Evolutionary conservation across 1,284 basidiomycete species (phyloP).

Genomic region (Cryptococcus sp.): DNA sequence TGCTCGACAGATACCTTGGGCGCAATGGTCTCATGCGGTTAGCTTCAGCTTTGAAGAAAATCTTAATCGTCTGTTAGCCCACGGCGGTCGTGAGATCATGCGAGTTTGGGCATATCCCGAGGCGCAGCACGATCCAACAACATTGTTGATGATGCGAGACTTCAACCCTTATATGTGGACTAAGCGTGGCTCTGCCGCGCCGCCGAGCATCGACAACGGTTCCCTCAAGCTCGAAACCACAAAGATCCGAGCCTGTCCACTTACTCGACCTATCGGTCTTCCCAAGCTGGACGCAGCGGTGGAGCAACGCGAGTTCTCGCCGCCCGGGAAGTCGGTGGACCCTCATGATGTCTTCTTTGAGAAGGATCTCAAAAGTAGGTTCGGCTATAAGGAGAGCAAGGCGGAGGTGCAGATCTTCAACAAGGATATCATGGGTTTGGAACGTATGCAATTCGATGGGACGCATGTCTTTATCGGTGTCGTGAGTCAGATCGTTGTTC

Average conservation of each 20-base stretch:
- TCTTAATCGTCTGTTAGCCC: too few species aligned
- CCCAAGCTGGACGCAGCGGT: neutral
- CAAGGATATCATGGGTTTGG: too few species aligned
- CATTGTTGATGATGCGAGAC: too few species aligned
- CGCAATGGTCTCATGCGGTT: neutral
- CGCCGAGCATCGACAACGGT: too few species aligned
- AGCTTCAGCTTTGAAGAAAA: neutral
- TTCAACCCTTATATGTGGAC: too few species aligned
- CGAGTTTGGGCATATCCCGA: too few species aligned
- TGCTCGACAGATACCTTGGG: neutral
- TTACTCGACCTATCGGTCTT: neutral
- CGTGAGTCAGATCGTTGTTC: too few species aligned
- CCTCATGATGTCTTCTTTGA: neutral
- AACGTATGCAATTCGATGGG: too few species aligned
- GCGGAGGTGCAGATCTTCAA: neutral
- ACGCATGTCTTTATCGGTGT: too few species aligned
- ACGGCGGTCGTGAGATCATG: too few species aligned
- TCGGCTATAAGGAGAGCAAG: neutral
- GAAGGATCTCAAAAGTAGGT: neutral
- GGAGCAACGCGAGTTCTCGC: neutral
- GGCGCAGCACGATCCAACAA: too few species aligned
- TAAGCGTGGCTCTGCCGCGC: too few species aligned
- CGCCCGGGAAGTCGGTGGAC: neutral
- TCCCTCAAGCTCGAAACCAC: neutral
- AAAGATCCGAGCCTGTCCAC: neutral